Base-by-base conservation (phyloP, 2,329 filamentous ascomycete genomes). In the Plectosphaerella plurivora region DNA sequence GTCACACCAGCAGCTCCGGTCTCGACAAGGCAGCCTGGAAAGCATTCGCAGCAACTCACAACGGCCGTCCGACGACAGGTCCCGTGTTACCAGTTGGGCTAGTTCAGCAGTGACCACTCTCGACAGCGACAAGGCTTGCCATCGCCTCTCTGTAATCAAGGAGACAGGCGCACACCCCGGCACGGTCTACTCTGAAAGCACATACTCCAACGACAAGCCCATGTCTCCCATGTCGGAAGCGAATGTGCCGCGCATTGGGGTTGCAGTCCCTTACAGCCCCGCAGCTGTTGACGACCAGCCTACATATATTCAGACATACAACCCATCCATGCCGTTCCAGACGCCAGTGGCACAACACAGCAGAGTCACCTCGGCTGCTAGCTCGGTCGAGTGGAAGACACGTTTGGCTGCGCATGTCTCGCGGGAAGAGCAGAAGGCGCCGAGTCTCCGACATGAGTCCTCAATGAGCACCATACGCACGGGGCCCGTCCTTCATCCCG, bases 1-100 rank as follows among this genome's bases (percentile, higher is more conserved):
- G 3, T 74, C 73, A 0, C 68, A 66, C 36, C 73, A 78, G 46
- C 70, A 74, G 51, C 63, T 80, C 45, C 72, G 68, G 49, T 83
- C 81, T 8, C 75, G 76, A 36, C 71, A 77, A 58, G 81, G 79
- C 1, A 84, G 82, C 55, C 59, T 83, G 5, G 78, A 78, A 54
- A 83, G 76, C 54, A 57, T 78, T 3, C 59, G 58, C 20, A 75
- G 69, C 50, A 71, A 73, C 6, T 66, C 65, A 36, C 67, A 64
- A 41, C 68, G 67, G 49, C 61, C 60, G 1, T 71, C 67, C 14
- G 77, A 81, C 39, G 77, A 82, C 18, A 80, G 73, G 57, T 87
- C 84, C n/a, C 72, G 86, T 20, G 81, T 89, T 49, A 89, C 86
- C 2, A 91, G 87, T 64, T 90, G 87, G 87, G 80, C 79, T 5